Conservation (phyloP, 2,329 filamentous ascomycete genomes). For the Colletotrichum sojae region DNA sequence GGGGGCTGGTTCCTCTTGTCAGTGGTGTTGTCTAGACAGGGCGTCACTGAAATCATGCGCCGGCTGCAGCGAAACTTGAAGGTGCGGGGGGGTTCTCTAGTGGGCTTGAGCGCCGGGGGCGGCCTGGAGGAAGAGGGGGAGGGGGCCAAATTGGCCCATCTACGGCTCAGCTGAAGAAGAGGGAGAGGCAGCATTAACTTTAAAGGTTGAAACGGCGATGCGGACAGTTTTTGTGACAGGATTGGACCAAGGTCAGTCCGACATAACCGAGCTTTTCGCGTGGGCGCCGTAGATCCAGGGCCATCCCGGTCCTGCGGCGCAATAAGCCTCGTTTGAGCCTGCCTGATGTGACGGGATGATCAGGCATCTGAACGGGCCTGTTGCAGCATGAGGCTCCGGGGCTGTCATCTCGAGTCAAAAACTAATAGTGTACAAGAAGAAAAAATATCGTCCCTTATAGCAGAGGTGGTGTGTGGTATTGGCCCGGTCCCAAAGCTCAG, state of each 20-base stretch:
- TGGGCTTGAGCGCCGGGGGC: not conserved
- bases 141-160: not conserved
- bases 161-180: not conserved
- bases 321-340: slow-evolving; percentile 33
- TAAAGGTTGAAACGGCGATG: slow-evolving; percentile 37
- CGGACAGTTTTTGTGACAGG: slow-evolving; percentile 33
- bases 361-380: slow-evolving; percentile 37
- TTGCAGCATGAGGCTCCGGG: slow-evolving; percentile 17
- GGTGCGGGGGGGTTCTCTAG: slow-evolving; percentile 11
- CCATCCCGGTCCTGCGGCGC: slow-evolving; percentile 26
- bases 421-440: not conserved
- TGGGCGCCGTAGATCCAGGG: slow-evolving; percentile 20
- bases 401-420: slow-evolving; percentile 38
- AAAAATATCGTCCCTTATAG: slow-evolving; percentile 5
- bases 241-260: slow-evolving; percentile 18
- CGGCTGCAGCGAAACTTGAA: slow-evolving; percentile 8
- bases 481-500: slow-evolving; percentile 7
- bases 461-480: not conserved
- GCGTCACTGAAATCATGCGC: slow-evolving; percentile 20
- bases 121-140: not conserved
- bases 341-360: slow-evolving; percentile 35
- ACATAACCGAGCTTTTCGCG: slow-evolving; percentile 19
- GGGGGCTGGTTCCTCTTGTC: slow-evolving; percentile 2
- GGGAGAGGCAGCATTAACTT: slow-evolving; percentile 26
- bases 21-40: slow-evolving; percentile 1